Conservation (phyloP, 176 grass and related monocot species). For the Aegilops umbellulata region DNA sequence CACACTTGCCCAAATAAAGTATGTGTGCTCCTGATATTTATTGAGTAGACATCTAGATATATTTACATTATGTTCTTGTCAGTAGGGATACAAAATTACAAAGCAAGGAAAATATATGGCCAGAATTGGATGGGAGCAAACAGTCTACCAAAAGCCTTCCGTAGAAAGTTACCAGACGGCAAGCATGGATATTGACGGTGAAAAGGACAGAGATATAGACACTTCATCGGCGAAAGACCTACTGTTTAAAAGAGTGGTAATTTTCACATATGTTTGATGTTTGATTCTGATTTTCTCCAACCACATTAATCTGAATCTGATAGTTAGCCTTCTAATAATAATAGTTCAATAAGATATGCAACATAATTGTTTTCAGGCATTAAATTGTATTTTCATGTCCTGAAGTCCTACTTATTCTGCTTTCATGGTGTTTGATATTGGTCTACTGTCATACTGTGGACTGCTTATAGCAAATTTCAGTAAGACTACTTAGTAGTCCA, state of each 20-base stretch:
- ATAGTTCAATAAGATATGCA: slow-evolving; percentile 9
- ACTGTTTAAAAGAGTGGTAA: slow-evolving; percentile 94
- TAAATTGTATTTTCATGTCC: neutral
- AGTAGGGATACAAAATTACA: slow-evolving; percentile 91
- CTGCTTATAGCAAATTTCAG: slow-evolving; percentile 8
- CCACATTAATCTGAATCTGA: slow-evolving; percentile 16
- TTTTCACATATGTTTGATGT: neutral
- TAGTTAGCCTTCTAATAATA: neutral
- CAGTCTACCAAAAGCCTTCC: slow-evolving; percentile 61
- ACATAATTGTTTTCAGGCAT: neutral
- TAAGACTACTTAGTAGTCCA: neutral
- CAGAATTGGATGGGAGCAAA: slow-evolving; percentile 85
- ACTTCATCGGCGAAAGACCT: slow-evolving; percentile 50
- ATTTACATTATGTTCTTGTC: slow-evolving; percentile 16
- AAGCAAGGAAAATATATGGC: slow-evolving; percentile 81
- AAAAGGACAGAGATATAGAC: slow-evolving; percentile 40
- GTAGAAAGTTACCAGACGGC: slow-evolving; percentile 96
- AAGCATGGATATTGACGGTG: slow-evolving; percentile 70
- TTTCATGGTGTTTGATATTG: slow-evolving; percentile 5
- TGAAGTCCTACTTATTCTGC: neutral
- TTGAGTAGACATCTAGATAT: slow-evolving; percentile 8
- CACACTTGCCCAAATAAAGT: neutral
- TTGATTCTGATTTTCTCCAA: neutral
- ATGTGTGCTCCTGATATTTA: neutral
- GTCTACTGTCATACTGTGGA: neutral